Conservation (phyloP, 768 basidiomycete genomes). For the Porpolomopsis calyptriformis region DNA sequence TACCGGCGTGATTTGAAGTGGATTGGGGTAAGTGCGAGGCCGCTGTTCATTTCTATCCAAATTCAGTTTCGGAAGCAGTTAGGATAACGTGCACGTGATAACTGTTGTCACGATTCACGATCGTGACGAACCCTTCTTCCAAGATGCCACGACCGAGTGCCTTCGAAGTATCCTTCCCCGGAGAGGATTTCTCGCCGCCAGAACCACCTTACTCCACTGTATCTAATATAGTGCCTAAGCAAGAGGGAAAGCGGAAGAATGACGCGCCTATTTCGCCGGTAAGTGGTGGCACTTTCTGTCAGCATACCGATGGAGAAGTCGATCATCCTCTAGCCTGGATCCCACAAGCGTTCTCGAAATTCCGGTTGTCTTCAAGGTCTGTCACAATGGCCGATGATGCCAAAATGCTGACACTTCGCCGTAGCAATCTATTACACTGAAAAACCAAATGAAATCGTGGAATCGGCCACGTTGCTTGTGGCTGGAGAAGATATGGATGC, state of each 20-base stretch:
- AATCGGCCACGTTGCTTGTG: constrained; percentile 27
- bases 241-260: not conserved
- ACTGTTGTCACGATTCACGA: no score
- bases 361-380: not conserved
- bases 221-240: not conserved
- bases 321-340: not conserved
- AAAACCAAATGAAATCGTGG: constrained; percentile 22
- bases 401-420: not conserved
- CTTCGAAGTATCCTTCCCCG: constrained; percentile 43
- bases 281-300: not conserved
- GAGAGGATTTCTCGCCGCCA: constrained; percentile 21
- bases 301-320: not conserved
- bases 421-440: constrained; percentile 22
- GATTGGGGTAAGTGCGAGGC: no score
- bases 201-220: not conserved
- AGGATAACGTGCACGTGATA: no score
- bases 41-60: no score
- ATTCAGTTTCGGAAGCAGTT: no score
- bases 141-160: constrained; percentile 42
- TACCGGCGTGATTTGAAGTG: no score
- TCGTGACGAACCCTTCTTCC: no score
- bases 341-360: constrained; percentile 1
- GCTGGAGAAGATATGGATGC: constrained; percentile 32
- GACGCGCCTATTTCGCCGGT: not conserved
- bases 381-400: not conserved